A percentile compares a stretch with the other conserved stretches of the same genome.
Conservation (phyloP, 495 filamentous ascomycete genomes). For the Lophiotrema nucula region DNA sequence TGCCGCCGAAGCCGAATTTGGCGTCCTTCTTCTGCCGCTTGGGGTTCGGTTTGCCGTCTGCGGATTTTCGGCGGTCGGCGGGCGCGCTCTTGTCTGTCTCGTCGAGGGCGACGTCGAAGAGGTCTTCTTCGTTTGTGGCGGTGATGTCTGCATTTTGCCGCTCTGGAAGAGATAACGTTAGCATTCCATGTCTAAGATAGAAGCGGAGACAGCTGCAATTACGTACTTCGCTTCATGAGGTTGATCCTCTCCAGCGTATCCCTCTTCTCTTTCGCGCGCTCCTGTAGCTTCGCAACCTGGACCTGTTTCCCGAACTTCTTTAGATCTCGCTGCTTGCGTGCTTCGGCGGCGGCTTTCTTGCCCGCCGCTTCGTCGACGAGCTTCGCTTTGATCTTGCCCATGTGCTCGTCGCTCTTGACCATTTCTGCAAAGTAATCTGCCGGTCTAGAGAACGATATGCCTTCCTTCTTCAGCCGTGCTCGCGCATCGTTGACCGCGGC, state of each 20-base stretch:
- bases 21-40: conserved; percentile 92
- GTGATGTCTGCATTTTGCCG: conserved; percentile 66
- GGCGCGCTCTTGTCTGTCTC: conserved; percentile 57
- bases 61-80: conserved; percentile 26
- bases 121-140: conserved; percentile 72
- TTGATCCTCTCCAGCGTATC: conserved; percentile 92
- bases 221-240: conserved; percentile 85
- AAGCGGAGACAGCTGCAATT: no score
- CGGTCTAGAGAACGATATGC: conserved; percentile 79
- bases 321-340: conserved; percentile 85
- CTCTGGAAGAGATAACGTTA: conserved; percentile 55
- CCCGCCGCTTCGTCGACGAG: conserved; percentile 84
- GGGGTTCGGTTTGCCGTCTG: conserved; percentile 47
- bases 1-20: conserved; percentile 92
- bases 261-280: conserved; percentile 84
- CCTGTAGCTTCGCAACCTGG: conserved; percentile 92
- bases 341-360: conserved; percentile 90
- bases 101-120: conserved; percentile 94
- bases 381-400: conserved; percentile 93
- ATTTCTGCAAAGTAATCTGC: conserved; percentile 98
- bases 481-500: conserved; percentile 72
- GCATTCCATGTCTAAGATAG: conserved; percentile 27
- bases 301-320: conserved; percentile 99
- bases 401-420: conserved; percentile 97
- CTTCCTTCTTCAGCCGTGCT: conserved; percentile 72